Base-by-base conservation (phyloP, 345 rosid genomes). In the Populus ilicifolia region DNA sequence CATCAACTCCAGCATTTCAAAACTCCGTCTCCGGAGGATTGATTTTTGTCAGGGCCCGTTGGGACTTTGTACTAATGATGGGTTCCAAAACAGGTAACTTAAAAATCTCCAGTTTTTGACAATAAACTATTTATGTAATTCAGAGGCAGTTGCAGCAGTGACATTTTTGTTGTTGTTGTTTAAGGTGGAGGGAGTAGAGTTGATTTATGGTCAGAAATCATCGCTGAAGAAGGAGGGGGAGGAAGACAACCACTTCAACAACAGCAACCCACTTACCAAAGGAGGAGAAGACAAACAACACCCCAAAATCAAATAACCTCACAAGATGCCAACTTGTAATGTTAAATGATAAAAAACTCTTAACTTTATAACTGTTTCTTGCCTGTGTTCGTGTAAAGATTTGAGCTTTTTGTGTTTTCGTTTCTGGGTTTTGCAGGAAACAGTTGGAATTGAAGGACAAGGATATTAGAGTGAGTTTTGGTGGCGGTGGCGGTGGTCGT, bases 201-300 rank as follows among this genome's bases (percentile, higher is more conserved):
- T 79, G 92, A 90, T 80, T 80, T 84, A 68, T 89, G 93, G 97
- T 83, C 90, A 63, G 88, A 87, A 69, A 80, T 92, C 66, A 67
- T 77, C 13, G 70, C 82, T 27, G 83, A 77, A 67, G 80, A 50
- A 33, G 64, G 38, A 17, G 39, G 16, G 14, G 72, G 27, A 14
- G 35, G 52, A 70, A 18, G 11, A 23, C 36, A n/a, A 44, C 18
- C 11, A 71, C 65, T 17, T 13, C 73, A 56, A 23, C 71, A 73
- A 0, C 78, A 80, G 11, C 87, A 87, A 83, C 89, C 77, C 8
- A 74, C 87, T 43, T 92, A 90, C 77, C 89, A 79, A 44, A 87
- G 91, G 44, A 88, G 94, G 79, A 79, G 90, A 79, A 79, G 84
- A 65, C 9, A 52, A 52, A 1, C n/a, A 50, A 21, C 56, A 20